These are phyloP conservation scores for Paecilomyces sp. DNA, from an alignment of 2,329 filamentous ascomycete genomes.

Conservation along the genomic window DNA sequence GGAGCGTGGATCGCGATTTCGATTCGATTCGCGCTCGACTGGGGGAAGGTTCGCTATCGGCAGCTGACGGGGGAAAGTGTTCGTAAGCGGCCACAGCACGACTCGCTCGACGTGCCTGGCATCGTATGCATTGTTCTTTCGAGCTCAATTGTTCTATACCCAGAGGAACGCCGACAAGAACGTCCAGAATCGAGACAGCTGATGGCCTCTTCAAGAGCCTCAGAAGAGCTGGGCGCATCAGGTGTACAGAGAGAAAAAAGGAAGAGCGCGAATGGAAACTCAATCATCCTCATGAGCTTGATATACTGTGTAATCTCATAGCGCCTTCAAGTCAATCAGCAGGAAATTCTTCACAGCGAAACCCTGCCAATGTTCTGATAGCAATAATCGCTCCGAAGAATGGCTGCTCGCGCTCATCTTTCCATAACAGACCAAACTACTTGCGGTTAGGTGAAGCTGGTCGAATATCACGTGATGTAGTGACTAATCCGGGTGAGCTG, in stretches of 20 bases:
- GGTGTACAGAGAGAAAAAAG: slow-evolving; percentile 11
- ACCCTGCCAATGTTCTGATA: neutral
- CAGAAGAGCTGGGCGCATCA: slow-evolving; percentile 38
- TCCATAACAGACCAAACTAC: neutral
- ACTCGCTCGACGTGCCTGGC: slow-evolving; percentile 14
- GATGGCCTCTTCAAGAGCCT: slow-evolving; percentile 36
- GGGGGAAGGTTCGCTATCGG: slow-evolving; percentile 1
- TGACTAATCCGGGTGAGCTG: slow-evolving; percentile 8
- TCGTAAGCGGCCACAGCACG: slow-evolving; percentile 4
- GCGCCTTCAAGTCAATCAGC: neutral
- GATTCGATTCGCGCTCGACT: neutral
- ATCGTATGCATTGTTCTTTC: slow-evolving; percentile 20
- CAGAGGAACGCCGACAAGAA: slow-evolving; percentile 20
- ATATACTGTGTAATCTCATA: neutral
- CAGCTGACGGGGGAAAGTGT: slow-evolving; percentile 1
- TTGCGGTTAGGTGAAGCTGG: neutral
- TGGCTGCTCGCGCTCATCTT: neutral
- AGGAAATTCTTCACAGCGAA: neutral
- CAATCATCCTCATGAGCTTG: slow-evolving; percentile 20
- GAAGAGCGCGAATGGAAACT: neutral
- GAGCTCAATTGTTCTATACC: slow-evolving; percentile 26
- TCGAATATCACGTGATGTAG: slow-evolving; percentile 1
- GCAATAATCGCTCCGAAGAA: neutral
- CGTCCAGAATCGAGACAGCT: slow-evolving; percentile 30
- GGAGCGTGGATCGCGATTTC: slow-evolving; percentile 13